These are phyloP conservation scores for Ceratobasidium theobromae DNA, from an alignment of 1,284 basidiomycete genomes.

Conservation along the genomic window DNA sequence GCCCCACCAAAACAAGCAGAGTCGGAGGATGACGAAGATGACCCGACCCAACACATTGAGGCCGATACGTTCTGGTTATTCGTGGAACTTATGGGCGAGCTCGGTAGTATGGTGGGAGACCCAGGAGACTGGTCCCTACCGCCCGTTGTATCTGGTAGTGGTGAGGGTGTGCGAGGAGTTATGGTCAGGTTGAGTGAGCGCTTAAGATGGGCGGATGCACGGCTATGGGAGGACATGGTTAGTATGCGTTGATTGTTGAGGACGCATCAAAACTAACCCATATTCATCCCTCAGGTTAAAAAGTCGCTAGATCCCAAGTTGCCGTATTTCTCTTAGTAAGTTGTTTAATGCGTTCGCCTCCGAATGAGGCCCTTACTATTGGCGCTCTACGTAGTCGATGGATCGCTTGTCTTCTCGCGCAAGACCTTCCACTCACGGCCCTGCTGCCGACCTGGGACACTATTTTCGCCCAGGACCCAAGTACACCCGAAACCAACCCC, in stretches of 20 bases:
- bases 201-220: slow-evolving; percentile 63
- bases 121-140: slow-evolving; percentile 32
- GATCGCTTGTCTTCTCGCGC: slow-evolving; percentile 70
- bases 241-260: slow-evolving; percentile 39
- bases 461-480: slow-evolving; percentile 54
- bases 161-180: slow-evolving; percentile 33
- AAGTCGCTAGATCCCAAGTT: slow-evolving; percentile 69
- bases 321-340: slow-evolving; percentile 80
- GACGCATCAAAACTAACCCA: not conserved
- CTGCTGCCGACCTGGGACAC: slow-evolving; percentile 69
- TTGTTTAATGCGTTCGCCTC: too few relatives aligned
- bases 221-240: slow-evolving; percentile 64
- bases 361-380: slow-evolving; percentile 7
- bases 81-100: slow-evolving; percentile 65
- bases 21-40: slow-evolving; percentile 56
- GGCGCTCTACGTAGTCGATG: slow-evolving; percentile 56
- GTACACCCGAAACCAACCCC: slow-evolving; percentile 33
- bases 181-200: slow-evolving; percentile 63
- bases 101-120: slow-evolving; percentile 34
- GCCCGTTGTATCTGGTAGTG: slow-evolving; percentile 16
- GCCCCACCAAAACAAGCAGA: not conserved
- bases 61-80: slow-evolving; percentile 81
- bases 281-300: not conserved
- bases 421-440: slow-evolving; percentile 63
- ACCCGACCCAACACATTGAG: slow-evolving; percentile 66